phyloP scores from a whole-genome alignment of 2,329 filamentous ascomycete species.

The Trichoderma sp. region DNA sequence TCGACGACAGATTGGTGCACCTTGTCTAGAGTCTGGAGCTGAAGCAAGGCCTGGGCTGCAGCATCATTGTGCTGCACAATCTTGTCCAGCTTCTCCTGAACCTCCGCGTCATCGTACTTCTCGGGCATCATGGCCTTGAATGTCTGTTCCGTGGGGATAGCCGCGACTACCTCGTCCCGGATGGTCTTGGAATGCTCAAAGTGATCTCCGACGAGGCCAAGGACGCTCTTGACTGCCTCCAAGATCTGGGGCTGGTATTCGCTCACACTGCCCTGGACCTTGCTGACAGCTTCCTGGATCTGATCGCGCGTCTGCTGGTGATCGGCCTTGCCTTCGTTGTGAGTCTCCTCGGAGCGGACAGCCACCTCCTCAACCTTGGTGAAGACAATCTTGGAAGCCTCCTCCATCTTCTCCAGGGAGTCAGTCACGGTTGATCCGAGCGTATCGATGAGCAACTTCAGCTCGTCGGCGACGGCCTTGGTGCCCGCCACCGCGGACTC shows the following conservation, averaged over 20 bases:
- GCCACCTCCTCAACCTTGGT: conserved; percentile 78
- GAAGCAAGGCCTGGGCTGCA: conserved; percentile 69
- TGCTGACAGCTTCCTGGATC: conserved; percentile 71
- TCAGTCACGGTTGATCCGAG: conserved; percentile 80
- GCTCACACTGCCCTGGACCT: conserved; percentile 73
- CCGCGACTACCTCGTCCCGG: conserved; percentile 62
- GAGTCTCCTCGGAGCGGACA: conserved; percentile 72
- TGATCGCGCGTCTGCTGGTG: conserved; percentile 83
- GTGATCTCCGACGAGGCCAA: conserved; percentile 79
- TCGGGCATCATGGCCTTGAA: conserved; percentile 59
- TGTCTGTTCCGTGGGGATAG: conserved; percentile 56
- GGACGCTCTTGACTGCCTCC: conserved; percentile 81
- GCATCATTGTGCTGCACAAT: conserved; percentile 66
- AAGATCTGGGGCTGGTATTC: conserved; percentile 90
- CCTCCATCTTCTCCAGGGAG: conserved; percentile 81
- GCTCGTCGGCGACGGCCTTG: conserved; percentile 81
- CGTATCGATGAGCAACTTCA: conserved; percentile 82
- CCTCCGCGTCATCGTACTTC: conserved; percentile 58
- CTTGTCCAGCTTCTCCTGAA: conserved; percentile 46
- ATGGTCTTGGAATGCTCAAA: conserved; percentile 81
- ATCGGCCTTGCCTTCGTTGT: conserved; percentile 72
- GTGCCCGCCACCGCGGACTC: conserved; percentile 73
- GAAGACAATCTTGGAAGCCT: conserved; percentile 86
- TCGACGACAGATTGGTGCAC: conserved; percentile 85
- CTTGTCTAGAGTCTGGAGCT: conserved; percentile 81